phyloP scores from a whole-genome alignment of 176 grass and related monocot species.

The sorghum (Sorghum bicolor) region DNA sequence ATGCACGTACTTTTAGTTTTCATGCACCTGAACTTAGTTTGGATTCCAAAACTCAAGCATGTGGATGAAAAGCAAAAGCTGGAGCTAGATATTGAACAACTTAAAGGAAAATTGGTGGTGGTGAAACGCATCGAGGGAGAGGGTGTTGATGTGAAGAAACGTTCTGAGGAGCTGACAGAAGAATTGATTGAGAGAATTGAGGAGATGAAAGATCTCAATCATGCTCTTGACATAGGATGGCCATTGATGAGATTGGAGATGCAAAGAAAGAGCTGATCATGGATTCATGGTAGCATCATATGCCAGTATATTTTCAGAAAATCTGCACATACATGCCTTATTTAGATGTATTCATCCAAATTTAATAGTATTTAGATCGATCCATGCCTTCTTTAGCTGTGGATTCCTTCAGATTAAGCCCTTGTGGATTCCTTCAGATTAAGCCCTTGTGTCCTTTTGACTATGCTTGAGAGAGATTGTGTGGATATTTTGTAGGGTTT shows the following conservation, averaged over 20 bases:
- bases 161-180: conserved; percentile 17
- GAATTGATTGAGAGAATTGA: conserved; percentile 31
- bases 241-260: conserved; percentile 47
- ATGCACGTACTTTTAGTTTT: background rate
- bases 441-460: background rate
- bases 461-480: background rate
- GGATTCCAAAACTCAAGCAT: conserved; percentile 6
- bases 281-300: conserved; percentile 30
- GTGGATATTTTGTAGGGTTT: conserved; percentile 26
- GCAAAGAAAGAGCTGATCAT: conserved; percentile 35
- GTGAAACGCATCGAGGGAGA: conserved; percentile 44
- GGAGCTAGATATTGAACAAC: conserved; percentile 41
- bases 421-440: too few species aligned
- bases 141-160: conserved; percentile 37
- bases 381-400: background rate
- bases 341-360: too few species aligned
- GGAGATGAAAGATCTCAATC: conserved; percentile 44
- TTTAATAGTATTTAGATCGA: too few species aligned
- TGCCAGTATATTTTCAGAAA: background rate
- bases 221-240: conserved; percentile 35
- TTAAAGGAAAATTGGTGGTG: conserved; percentile 38
- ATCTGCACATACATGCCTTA: too few species aligned
- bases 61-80: conserved; percentile 47
- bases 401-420: background rate
- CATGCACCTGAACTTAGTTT: background rate